Evolutionary conservation across 2,329 filamentous ascomycete genomes (phyloP), one percentile per base, ranked within the genome.

Genomic region (Fusarium mundagurra): DNA sequence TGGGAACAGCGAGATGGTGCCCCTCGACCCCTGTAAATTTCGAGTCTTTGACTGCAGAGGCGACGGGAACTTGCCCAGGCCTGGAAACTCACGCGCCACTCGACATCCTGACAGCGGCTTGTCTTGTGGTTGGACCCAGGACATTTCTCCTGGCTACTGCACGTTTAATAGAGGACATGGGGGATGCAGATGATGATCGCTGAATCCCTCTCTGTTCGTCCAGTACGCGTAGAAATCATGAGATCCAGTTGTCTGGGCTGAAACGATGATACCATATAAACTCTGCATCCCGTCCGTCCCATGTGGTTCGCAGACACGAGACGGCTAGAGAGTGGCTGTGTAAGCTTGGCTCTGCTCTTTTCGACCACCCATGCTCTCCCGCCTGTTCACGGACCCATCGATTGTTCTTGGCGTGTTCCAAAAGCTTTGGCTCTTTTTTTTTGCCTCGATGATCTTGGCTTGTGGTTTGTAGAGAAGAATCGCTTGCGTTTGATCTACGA

Each of bases 241-340:
- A 33, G 48, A 38, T 64, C 45, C 41, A 60, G 43, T 67, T 44
- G 57, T 41, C 50, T 61, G 33, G 39, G 50, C 53, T 69, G 57
- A 73, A 73, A 73, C 61, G 45, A 72, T 60, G 47, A 68, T 38
- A 60, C 61, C 54, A 57, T 57, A 33, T 33, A 61, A 47, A 31
- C 41, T 62, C 61, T 64, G 24, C 59, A 53, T 73, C 43, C 48
- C 67, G 34, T 53, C 51, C 53, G 38, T 58, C 47, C 53, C 60
- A 48, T 73, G 72, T 63, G 58, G 64, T 74, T 72, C 67, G 64
- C 53, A 72, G 64, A 64, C 64, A 73, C 69, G 72, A 73, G 72
- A 71, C 65, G 55, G 48, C 59, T 62, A 36, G 69, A 73, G 61
- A 64, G 72, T 75, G 72, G 72, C 72, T 75, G 72, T 73, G 72